Conservation (phyloP, 352 stramenopile genomes). For the Phytophthora sp. region DNA sequence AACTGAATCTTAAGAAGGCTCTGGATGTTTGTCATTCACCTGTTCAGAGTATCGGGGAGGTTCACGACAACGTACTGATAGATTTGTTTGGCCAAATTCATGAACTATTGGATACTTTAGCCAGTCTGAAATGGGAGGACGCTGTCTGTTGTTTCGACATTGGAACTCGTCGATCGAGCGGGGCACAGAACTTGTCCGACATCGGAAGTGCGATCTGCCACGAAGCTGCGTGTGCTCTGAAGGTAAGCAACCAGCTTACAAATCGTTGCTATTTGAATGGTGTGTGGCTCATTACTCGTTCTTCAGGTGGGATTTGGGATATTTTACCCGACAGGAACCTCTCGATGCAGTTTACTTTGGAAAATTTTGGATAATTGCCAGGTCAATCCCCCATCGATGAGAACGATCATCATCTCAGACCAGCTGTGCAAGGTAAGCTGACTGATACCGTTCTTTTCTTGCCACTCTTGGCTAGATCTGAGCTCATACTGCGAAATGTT, state of each 20-base stretch:
- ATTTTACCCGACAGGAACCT: constrained; percentile 46
- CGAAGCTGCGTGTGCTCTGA: constrained; percentile 50
- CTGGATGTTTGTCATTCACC: background rate
- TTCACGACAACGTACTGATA: background rate
- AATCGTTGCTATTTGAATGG: background rate
- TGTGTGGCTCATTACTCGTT: constrained; percentile 6
- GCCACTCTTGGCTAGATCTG: background rate
- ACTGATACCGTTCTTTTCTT: background rate
- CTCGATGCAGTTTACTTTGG: constrained; percentile 27
- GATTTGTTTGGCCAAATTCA: constrained; percentile 26
- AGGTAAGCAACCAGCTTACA: constrained; percentile 33
- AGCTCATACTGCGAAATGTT: constrained; percentile 8
- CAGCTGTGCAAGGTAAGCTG: constrained; percentile 31
- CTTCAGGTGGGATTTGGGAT: constrained; percentile 52
- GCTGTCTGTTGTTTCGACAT: constrained; percentile 12
- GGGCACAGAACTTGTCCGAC: constrained; percentile 1
- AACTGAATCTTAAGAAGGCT: constrained; percentile 50
- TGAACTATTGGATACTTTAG: constrained; percentile 27
- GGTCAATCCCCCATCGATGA: constrained; percentile 20
- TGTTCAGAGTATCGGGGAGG: background rate
- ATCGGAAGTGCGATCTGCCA: constrained; percentile 37
- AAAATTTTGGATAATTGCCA: constrained; percentile 28
- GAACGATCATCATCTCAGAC: constrained; percentile 32
- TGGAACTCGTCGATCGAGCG: background rate
- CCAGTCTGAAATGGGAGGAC: constrained; percentile 3